These are phyloP conservation scores for Lagenidium sp. DNA, from an alignment of 352 stramenopile genomes.

Conservation along the genomic window DNA sequence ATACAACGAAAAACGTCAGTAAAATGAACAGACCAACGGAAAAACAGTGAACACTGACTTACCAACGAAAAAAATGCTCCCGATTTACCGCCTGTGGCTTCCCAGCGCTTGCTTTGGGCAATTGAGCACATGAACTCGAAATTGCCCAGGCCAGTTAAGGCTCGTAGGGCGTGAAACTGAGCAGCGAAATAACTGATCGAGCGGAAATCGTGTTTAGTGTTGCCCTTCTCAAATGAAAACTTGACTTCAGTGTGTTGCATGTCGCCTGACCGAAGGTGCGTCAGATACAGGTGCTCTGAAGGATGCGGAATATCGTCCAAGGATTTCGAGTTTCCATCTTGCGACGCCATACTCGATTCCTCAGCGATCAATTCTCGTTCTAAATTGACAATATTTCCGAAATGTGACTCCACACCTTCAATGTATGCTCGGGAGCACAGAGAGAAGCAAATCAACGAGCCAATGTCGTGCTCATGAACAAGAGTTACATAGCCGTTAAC, in stretches of 20 bases:
- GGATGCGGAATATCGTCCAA: constrained; percentile 17
- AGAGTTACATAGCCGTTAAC: constrained; percentile 76
- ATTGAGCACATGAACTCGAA: constrained; percentile 78
- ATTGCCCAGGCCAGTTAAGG: constrained; percentile 56
- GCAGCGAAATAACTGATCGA: constrained; percentile 77
- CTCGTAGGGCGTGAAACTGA: constrained; percentile 74
- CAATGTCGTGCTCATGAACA: constrained; percentile 73
- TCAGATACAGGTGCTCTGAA: constrained; percentile 49
- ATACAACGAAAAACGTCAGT: constrained; percentile 5
- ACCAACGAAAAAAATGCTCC: constrained; percentile 84
- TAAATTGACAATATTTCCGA: constrained; percentile 39
- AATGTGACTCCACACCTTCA: constrained; percentile 55
- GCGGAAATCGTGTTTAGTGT: constrained; percentile 45
- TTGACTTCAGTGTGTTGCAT: constrained; percentile 77
- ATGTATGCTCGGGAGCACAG: constrained; percentile 69
- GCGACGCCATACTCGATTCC: constrained; percentile 9
- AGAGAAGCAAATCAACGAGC: constrained; percentile 75
- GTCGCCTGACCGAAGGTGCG: constrained; percentile 53
- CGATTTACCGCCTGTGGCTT: constrained; percentile 76
- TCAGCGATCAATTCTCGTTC: constrained; percentile 30
- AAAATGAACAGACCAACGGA: background rate
- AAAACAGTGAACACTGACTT: constrained; percentile 8
- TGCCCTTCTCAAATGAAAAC: constrained; percentile 45
- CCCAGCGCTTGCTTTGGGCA: constrained; percentile 62
- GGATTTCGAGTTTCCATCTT: constrained; percentile 3